A percentile compares a stretch with the other conserved stretches of the same genome.
phyloP scores from a whole-genome alignment of 176 grass and related monocot species.

The Luzula sylvatica region DNA sequence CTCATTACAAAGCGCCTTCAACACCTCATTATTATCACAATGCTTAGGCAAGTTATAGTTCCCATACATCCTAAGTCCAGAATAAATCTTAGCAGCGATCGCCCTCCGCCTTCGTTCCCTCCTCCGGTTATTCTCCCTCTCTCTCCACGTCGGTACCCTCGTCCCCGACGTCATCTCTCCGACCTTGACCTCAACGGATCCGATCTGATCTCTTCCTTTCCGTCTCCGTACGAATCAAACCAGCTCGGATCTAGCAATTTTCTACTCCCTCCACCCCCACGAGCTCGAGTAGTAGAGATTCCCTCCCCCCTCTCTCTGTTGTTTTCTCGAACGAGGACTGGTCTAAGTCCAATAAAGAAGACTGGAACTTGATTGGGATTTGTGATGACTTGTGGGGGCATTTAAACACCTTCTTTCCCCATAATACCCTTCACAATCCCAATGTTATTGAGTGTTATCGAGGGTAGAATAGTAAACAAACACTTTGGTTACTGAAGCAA shows the following conservation, averaged over 20 bases:
- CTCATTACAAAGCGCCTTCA: constrained; percentile 73
- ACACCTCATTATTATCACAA: constrained; percentile 87
- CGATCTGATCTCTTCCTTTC: not conserved
- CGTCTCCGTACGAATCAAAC: not conserved
- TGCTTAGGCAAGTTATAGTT: constrained; percentile 68
- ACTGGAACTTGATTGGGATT: constrained; percentile 22
- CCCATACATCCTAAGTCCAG: constrained; percentile 69
- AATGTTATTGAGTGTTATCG: too few species aligned
- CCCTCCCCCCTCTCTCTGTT: not conserved
- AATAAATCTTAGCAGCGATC: constrained; percentile 94
- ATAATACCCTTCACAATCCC: constrained; percentile 12
- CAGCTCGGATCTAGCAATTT: constrained; percentile 13
- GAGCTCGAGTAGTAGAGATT: not conserved
- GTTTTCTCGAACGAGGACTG: constrained; percentile 14
- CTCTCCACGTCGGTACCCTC: constrained; percentile 49
- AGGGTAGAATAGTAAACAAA: not conserved
- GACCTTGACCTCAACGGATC: constrained; percentile 1
- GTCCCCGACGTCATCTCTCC: constrained; percentile 35
- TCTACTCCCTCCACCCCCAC: not conserved
- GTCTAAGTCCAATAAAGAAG: constrained; percentile 27
- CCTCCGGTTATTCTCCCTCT: constrained; percentile 80
- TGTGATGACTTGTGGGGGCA: not conserved
- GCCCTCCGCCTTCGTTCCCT: constrained; percentile 77
- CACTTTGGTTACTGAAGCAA: constrained; percentile 8
- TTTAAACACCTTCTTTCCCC: not conserved